Percentiles rank a stretch among this genome's conserved stretches.
phyloP scores from a whole-genome alignment of 306 rosid genomes.

The Benincasa hispida region DNA sequence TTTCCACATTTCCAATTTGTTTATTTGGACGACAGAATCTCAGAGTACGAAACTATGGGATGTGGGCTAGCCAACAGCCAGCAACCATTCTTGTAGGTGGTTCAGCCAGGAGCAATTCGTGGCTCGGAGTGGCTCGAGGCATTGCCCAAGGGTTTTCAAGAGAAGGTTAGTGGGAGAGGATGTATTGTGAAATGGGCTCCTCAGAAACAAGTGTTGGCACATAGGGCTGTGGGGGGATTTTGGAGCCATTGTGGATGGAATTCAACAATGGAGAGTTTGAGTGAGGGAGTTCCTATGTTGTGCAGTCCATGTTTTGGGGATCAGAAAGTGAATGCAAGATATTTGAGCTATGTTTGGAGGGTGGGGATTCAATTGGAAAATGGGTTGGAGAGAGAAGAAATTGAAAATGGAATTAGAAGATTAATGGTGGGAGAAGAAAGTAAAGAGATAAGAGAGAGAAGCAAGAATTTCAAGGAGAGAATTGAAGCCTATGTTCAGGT shows the following conservation, averaged over 20 bases:
- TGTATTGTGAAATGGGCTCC: conserved; percentile 69
- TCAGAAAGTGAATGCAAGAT: conserved; percentile 54
- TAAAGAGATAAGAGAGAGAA: conserved; percentile 31
- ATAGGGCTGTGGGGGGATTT: conserved; percentile 42
- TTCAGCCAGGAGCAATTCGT: conserved; percentile 36
- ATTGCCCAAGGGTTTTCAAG: conserved; percentile 32
- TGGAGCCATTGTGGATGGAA: conserved; percentile 75
- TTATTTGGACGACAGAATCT: not conserved
- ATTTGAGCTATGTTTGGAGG: conserved; percentile 37
- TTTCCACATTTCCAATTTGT: conserved; percentile 10
- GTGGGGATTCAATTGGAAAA: conserved; percentile 36
- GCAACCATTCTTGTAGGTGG: conserved; percentile 54
- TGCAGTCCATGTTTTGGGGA: conserved; percentile 44
- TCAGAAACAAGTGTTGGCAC: conserved; percentile 44
- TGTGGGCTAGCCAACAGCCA: conserved; percentile 51
- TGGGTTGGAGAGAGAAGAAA: conserved; percentile 31
- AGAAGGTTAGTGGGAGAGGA: conserved; percentile 29
- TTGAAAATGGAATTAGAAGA: conserved; percentile 28
- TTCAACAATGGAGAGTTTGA: conserved; percentile 47
- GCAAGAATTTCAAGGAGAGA: conserved; percentile 30
- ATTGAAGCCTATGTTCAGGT: conserved; percentile 10
- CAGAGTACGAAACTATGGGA: conserved; percentile 17
- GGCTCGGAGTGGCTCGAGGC: conserved; percentile 42
- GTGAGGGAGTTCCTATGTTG: conserved; percentile 56
- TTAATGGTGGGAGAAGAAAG: conserved; percentile 31